Conservation (phyloP, 2,329 filamentous ascomycete genomes). For the Monosporascus cannonballus region DNA sequence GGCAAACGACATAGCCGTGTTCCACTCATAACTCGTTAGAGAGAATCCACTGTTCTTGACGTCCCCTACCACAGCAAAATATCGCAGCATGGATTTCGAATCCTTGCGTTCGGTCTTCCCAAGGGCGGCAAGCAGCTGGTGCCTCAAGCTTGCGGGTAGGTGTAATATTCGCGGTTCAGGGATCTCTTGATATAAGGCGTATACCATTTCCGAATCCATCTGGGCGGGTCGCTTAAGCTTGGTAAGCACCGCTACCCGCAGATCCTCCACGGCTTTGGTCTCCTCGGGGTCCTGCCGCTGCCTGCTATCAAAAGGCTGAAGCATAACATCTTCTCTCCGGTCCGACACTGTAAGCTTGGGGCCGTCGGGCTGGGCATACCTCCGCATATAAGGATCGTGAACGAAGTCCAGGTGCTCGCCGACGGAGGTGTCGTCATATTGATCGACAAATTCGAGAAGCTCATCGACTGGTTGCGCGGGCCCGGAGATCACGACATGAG, state of each 20-base stretch:
- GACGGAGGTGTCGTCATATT: conserved; percentile 40
- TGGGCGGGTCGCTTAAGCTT: conserved; percentile 36
- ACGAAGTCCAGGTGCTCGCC: conserved; percentile 48
- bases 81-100: conserved; percentile 66
- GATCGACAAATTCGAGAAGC: conserved; percentile 47
- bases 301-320: conserved; percentile 37
- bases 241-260: conserved; percentile 35
- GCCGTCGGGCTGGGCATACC: conserved; percentile 46
- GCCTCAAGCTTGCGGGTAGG: conserved; percentile 47
- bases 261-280: conserved; percentile 28
- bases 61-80: conserved; percentile 78
- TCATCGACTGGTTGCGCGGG: conserved; percentile 28
- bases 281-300: conserved; percentile 28
- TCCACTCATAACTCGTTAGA: conserved; percentile 69
- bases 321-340: conserved; percentile 39
- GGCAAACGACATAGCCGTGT: conserved; percentile 72
- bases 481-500: neutral
- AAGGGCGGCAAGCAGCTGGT: conserved; percentile 61
- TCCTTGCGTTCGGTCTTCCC: conserved; percentile 54
- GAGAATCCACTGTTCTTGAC: conserved; percentile 68
- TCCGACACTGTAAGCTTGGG: conserved; percentile 46
- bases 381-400: conserved; percentile 46
- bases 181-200: conserved; percentile 41
- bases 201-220: conserved; percentile 38
- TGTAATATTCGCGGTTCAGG: conserved; percentile 48